Evolutionary conservation across 768 basidiomycete species (phyloP), one percentile per base, ranked within the genome.

Genomic region (Kwoniella pini): DNA sequence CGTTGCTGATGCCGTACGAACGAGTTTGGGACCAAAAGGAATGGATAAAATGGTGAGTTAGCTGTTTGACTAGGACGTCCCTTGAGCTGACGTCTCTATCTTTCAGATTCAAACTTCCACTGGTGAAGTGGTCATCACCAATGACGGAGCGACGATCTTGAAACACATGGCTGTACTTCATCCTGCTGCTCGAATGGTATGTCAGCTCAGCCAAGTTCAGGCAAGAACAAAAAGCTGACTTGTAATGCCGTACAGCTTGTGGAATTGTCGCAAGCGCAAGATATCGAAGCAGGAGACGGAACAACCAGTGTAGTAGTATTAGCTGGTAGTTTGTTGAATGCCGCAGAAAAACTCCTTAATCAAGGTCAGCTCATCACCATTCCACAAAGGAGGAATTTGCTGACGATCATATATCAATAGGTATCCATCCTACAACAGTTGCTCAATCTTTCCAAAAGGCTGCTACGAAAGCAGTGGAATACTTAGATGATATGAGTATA

Each of bases 271-370:
- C 90, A 90, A 38, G 96, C 96, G 15, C 96, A 99, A 82, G 96
- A 99, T 77, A 85, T 98, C 46, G 96, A 98, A 79, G 96, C 96
- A 19, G 96, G 96, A 59, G 96, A 99, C 78, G 96, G 96, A 5
- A 99, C 96, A 9, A 99, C 96, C 4, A 88, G 90, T 22, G 96
- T 99, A 28, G 96, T 99, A 43, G 92, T 99, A 21, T 83, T 99
- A 27, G 96, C 96, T 19, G 96, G 96, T 45, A 89, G 88, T 74
- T 81, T 99, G 40, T 82, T 99, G 4, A 88, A 88, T 45, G 95
- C 95, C 24, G 95, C 96, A 19, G 96, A 98, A 81, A 96, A 93
- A 82, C 88, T 98, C 85, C 82, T 98, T 38, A 83, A 87, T 70
- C 97, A 98, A 79, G 94, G 92, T 80, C 49, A 55, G 68, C 52